These are phyloP conservation scores for Volvariella surrecta DNA, from an alignment of 1,284 basidiomycete species.

Conservation along the genomic window DNA sequence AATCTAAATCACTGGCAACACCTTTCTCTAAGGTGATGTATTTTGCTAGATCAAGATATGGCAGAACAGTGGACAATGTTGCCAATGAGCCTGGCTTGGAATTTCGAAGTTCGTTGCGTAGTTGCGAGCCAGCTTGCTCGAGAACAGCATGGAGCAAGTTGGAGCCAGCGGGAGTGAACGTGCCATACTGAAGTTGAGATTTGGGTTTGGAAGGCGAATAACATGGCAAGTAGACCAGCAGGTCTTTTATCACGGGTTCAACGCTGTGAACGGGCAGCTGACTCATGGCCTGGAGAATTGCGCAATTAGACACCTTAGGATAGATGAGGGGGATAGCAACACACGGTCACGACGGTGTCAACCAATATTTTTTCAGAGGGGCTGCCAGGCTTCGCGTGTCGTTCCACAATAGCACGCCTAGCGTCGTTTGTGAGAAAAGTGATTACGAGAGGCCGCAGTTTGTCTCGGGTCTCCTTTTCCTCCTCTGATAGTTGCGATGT, in stretches of 20 bases:
- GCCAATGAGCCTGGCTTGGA: conserved; percentile 11
- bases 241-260: conserved; percentile 41
- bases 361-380: conserved; percentile 41
- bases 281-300: conserved; percentile 34
- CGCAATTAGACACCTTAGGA: neutral
- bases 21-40: conserved; percentile 33
- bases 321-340: conserved; percentile 9
- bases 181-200: conserved; percentile 15
- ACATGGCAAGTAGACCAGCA: conserved; percentile 41
- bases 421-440: conserved; percentile 49
- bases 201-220: conserved; percentile 18
- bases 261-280: conserved; percentile 33
- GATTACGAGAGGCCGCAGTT: conserved; percentile 48
- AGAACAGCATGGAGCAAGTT: conserved; percentile 38
- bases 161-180: conserved; percentile 21
- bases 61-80: conserved; percentile 28
- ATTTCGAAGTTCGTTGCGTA: conserved; percentile 26
- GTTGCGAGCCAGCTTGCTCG: conserved; percentile 27
- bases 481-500: conserved; percentile 38
- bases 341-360: conserved; percentile 40
- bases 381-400: conserved; percentile 34
- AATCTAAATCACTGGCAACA: conserved; percentile 31
- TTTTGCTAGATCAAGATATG: conserved; percentile 39
- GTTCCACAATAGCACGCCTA: conserved; percentile 32
- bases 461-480: conserved; percentile 47